Evolutionary conservation across 179 eudicot genomes (phyloP), one percentile per base, ranked within the genome.

Genomic region (Beta corolliflora): DNA sequence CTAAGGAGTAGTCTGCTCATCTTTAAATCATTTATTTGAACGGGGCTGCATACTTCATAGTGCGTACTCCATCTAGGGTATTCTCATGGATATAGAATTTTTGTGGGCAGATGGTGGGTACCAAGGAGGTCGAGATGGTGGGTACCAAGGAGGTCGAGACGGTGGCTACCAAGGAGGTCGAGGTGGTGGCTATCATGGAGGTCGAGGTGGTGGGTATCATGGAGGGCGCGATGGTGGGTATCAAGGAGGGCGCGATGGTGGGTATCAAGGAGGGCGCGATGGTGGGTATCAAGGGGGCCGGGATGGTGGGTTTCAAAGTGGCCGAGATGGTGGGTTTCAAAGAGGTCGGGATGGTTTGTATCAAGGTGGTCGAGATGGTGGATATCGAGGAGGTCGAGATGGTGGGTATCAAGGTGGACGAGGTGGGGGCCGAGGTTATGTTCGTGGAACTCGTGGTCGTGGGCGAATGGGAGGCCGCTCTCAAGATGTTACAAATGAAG

Each of bases 401-500:
- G 77, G 70, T 18, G 31, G 53, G 12, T 64, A 53, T 29, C 61
- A 53, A 14, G 84, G 81, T 31, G 82, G 73, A 23, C 70, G 21
- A 67, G 79, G 64, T 44, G 80, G 93, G 16, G 91, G 91, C 45
- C 63, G 91, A 74, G 87, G 91, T 59, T 74, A 83, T 71, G 89
- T 86, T 21, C 77, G 84, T 55, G 90, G 90, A 9, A 54, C 68
- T 14, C 81, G 81, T 50, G 84, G 85, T 61, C 84, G 89, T 70
- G 93, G 93, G 53, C 85, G 91, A 82, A 84, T 86, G 88, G 97
- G 92, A 18, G 81, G 87, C 56, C 86, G 89, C 25, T 69, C 82
- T 25, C 82, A 84, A 59, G 81, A 82, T 59, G 87, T 60, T 71
- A 69, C 74, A 67, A 61, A 81, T 81, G 87, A 86, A 76, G 85